Evolutionary conservation across 2,329 filamentous ascomycete genomes (phyloP).

Genomic region (Pseudohalonectria lignicola): DNA sequence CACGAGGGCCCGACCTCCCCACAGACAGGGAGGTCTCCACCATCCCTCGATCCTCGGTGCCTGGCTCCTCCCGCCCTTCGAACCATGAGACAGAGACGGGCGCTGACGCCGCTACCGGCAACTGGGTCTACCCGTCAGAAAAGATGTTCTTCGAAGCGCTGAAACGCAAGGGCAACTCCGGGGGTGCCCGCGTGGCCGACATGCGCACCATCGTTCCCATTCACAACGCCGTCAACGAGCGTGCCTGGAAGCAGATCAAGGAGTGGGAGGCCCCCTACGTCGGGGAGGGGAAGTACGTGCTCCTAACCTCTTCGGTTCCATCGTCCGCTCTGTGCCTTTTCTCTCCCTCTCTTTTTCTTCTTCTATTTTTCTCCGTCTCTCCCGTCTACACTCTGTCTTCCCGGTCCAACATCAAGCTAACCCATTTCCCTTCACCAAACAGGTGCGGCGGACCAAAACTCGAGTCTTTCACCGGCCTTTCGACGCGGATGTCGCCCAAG

Average conservation of each 20-base stretch:
- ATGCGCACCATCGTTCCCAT: conserved; percentile 93
- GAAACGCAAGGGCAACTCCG: conserved; percentile 73
- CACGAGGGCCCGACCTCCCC: no score
- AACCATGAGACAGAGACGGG: conserved; percentile 75
- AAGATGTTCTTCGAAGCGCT: conserved; percentile 98
- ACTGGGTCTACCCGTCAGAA: conserved; percentile 96
- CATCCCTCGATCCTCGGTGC: conserved; percentile 55
- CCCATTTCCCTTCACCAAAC: background rate
- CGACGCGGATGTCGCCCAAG: conserved; percentile 61
- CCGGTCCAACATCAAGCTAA: no score
- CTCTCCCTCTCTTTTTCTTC: no score
- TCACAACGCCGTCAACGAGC: conserved; percentile 97
- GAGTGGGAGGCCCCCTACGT: conserved; percentile 69
- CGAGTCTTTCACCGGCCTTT: conserved; percentile 71
- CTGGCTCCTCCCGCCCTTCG: conserved; percentile 23
- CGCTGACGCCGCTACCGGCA: conserved; percentile 57
- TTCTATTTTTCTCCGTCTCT: background rate
- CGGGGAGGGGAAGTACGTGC: conserved; percentile 43
- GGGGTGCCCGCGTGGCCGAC: conserved; percentile 56
- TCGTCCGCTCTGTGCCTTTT: background rate
- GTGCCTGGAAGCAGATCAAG: conserved; percentile 87
- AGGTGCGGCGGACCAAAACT: conserved; percentile 63
- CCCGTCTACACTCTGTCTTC: no score
- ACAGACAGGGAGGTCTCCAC: conserved; percentile 59
- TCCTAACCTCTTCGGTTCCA: no score